Evolutionary conservation across 176 grass and related monocot genomes (phyloP).

Genomic region (Paspalum vaginatum): DNA sequence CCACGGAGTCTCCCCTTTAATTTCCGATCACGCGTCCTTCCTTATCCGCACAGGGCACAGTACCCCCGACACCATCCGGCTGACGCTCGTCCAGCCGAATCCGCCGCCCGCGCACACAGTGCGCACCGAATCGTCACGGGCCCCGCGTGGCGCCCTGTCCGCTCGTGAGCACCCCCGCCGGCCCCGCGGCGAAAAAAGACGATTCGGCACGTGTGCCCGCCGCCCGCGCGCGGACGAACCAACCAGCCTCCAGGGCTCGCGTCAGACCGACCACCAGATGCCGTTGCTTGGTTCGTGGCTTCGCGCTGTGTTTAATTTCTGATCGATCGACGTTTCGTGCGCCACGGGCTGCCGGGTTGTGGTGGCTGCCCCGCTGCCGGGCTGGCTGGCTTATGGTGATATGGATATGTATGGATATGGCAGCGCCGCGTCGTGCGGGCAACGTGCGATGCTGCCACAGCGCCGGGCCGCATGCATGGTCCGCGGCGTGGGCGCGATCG

Average conservation of each 20-base stretch:
- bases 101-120: slow-evolving; percentile 2
- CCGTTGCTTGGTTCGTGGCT: no score
- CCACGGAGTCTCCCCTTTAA: not conserved
- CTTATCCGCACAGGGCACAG: slow-evolving; percentile 43
- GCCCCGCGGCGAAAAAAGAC: not conserved
- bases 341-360: no score
- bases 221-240: not conserved
- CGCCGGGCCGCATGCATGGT: not conserved
- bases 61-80: not conserved
- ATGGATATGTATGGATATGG: no score
- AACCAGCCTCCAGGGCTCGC: no score
- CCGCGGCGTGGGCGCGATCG: not conserved
- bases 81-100: slow-evolving; percentile 3
- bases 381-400: no score
- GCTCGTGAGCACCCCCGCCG: not conserved
- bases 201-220: slow-evolving; percentile 38
- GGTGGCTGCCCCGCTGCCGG: no score
- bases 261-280: no score
- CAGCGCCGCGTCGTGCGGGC: not conserved
- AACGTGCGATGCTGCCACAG: not conserved
- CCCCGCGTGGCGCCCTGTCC: not conserved
- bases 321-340: no score
- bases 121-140: not conserved
- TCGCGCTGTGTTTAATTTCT: no score
- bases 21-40: slow-evolving; percentile 7